A percentile compares a stretch with the other conserved stretches of the same genome.
Evolutionary conservation across 1,284 basidiomycete genomes (phyloP).

Genomic region (Puccinia horiana): DNA sequence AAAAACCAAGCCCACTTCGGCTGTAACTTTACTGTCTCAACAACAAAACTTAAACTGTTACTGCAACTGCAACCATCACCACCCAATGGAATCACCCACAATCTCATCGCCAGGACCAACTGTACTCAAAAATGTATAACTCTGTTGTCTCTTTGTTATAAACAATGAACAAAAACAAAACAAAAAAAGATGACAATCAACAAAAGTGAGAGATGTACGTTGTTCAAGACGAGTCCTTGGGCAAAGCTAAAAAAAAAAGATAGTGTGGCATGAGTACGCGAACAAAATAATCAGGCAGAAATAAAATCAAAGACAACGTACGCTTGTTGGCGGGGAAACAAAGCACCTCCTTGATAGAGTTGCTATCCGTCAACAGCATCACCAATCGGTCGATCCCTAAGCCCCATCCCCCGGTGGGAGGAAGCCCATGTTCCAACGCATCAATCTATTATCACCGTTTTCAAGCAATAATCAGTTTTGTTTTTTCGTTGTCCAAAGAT

Average conservation of each 20-base stretch:
- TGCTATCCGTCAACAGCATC: slow-evolving; percentile 59
- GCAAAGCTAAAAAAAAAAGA: slow-evolving; percentile 18
- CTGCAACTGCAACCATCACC: too few species aligned
- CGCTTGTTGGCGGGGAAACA: slow-evolving; percentile 59
- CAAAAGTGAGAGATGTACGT: neutral
- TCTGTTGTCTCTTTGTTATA: too few species aligned
- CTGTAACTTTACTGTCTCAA: too few species aligned
- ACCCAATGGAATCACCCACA: too few species aligned
- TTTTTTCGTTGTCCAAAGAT: neutral
- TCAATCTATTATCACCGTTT: slow-evolving; percentile 53
- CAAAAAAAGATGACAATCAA: neutral
- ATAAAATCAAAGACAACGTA: neutral
- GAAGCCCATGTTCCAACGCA: slow-evolving; percentile 92
- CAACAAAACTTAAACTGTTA: too few species aligned
- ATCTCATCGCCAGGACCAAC: too few species aligned
- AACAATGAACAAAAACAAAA: neutral
- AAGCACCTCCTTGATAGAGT: slow-evolving; percentile 59
- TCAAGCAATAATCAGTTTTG: neutral
- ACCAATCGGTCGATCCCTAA: slow-evolving; percentile 54
- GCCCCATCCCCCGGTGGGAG: slow-evolving; percentile 96
- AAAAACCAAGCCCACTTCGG: too few species aligned
- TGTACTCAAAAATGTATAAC: too few species aligned
- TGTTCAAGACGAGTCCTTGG: neutral
- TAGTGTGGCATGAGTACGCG: neutral
- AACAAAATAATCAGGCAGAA: neutral